Conservation (phyloP, 352 stramenopile species). For the Phytophthora brassicae region DNA sequence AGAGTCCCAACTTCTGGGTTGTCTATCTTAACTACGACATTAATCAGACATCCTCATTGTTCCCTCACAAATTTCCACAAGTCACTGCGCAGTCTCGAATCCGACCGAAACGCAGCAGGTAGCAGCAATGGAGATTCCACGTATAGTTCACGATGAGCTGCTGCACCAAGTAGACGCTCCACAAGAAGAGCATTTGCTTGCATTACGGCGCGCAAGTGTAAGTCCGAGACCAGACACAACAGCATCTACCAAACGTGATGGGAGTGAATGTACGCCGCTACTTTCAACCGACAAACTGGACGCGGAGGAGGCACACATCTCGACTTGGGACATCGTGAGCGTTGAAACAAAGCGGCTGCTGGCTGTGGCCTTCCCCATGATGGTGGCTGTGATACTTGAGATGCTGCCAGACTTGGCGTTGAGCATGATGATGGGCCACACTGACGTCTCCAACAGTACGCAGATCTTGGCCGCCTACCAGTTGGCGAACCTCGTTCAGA, state of each 20-base stretch:
- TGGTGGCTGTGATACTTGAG: constrained; percentile 49
- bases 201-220: constrained; percentile 12
- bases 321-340: constrained; percentile 37
- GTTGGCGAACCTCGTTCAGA: constrained; percentile 50
- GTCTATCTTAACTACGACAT: background rate
- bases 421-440: constrained; percentile 67
- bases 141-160: constrained; percentile 52
- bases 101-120: constrained; percentile 2
- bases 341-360: constrained; percentile 38
- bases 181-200: constrained; percentile 38
- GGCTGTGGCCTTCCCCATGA: constrained; percentile 44
- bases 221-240: constrained; percentile 12
- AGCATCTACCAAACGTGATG: background rate
- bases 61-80: background rate
- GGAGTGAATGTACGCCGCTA: constrained; percentile 29
- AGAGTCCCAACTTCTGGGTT: too few relatives aligned
- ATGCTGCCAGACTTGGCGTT: constrained; percentile 49
- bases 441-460: constrained; percentile 45
- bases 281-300: constrained; percentile 33
- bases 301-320: constrained; percentile 35
- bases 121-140: constrained; percentile 46
- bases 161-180: constrained; percentile 49
- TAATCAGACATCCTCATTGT: constrained; percentile 21
- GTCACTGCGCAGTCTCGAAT: constrained; percentile 21
- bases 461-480: constrained; percentile 62